Conservation (phyloP, 73 alveolate genomes). For the Paramecium octaurelia region DNA sequence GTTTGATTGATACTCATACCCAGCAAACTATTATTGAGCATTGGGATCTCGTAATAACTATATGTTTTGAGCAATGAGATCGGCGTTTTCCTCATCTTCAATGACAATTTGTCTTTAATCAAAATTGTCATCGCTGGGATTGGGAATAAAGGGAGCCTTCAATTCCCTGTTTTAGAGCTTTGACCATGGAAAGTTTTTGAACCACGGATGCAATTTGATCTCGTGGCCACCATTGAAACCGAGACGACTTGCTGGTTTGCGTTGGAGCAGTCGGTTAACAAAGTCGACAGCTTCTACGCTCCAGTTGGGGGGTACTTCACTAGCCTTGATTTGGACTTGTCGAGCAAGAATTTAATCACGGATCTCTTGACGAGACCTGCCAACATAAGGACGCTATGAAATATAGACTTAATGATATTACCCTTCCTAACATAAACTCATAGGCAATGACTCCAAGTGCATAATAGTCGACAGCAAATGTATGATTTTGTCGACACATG, state of each 20-base stretch:
- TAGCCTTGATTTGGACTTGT: conserved; percentile 62
- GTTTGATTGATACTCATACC: conserved; percentile 16
- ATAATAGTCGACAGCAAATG: conserved; percentile 76
- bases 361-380: conserved; percentile 72
- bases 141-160: conserved; percentile 79
- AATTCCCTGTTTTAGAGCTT: conserved; percentile 80
- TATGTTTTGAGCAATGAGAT: neutral
- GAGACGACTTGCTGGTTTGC: conserved; percentile 84
- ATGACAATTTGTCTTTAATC: conserved; percentile 57
- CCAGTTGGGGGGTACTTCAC: conserved; percentile 79
- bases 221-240: conserved; percentile 87
- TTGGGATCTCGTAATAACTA: conserved; percentile 24
- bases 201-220: conserved; percentile 87
- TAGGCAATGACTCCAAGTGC: conserved; percentile 85
- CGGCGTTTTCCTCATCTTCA: conserved; percentile 62
- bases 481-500: conserved; percentile 76
- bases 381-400: conserved; percentile 77
- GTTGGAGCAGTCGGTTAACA: conserved; percentile 72
- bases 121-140: conserved; percentile 51
- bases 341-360: conserved; percentile 77
- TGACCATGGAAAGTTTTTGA: conserved; percentile 84
- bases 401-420: neutral
- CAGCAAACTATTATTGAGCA: neutral
- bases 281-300: conserved; percentile 77
- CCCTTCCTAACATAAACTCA: conserved; percentile 77